Evolutionary conservation across 2,329 filamentous ascomycete genomes (phyloP).

Genomic region (Claviceps sp.): DNA sequence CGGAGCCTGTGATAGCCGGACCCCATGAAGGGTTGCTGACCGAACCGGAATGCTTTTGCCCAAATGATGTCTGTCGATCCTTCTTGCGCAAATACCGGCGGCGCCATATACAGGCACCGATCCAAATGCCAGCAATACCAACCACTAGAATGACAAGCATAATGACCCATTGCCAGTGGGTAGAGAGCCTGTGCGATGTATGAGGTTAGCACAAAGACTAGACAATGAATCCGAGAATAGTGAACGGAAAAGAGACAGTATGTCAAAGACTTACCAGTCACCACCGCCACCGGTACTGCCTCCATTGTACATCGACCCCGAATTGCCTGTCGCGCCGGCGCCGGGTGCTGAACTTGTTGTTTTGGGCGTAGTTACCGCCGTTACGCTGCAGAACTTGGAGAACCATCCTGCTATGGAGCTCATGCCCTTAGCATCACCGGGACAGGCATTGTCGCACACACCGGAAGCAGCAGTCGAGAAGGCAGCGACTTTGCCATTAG

Average conservation of each 20-base stretch:
- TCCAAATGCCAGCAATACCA: constrained; percentile 52
- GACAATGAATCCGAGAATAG: neutral
- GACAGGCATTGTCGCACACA: constrained; percentile 50
- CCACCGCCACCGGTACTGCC: constrained; percentile 19
- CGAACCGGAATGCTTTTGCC: constrained; percentile 26
- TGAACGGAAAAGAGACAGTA: neutral
- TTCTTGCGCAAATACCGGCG: constrained; percentile 59
- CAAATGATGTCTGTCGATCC: constrained; percentile 34
- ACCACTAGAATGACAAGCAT: constrained; percentile 66
- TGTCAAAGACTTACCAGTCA: constrained; percentile 28
- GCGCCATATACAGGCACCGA: constrained; percentile 57
- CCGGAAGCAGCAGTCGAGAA: constrained; percentile 40
- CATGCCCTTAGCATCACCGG: constrained; percentile 31
- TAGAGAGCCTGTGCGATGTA: constrained; percentile 40
- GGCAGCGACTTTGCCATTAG: constrained; percentile 41
- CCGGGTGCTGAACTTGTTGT: constrained; percentile 1
- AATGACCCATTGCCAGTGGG: constrained; percentile 68
- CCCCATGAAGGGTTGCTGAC: constrained; percentile 23
- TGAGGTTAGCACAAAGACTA: neutral
- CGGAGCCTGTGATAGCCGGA: constrained; percentile 14
- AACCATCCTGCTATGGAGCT: constrained; percentile 57
- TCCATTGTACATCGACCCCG: constrained; percentile 3
- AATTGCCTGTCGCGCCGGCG: constrained; percentile 2
- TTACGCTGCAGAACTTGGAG: constrained; percentile 46
- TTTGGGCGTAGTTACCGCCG: constrained; percentile 10